A percentile compares a stretch with the other conserved stretches of the same genome.
These are phyloP conservation scores for Rhizopogon vulgaris DNA, from an alignment of 768 basidiomycete species.

Conservation along the genomic window DNA sequence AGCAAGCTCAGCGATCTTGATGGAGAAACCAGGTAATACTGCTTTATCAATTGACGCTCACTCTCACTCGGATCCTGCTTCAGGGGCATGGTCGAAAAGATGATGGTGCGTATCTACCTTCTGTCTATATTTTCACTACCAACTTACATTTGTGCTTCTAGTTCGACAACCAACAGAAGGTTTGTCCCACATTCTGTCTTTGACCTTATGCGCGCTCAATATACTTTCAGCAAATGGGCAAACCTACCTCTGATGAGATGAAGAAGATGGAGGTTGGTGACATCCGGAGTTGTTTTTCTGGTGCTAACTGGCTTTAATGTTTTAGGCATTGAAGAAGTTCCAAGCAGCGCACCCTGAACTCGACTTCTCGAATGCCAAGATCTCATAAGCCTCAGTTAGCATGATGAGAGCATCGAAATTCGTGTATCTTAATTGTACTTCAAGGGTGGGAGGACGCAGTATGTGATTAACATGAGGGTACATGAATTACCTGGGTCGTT, in stretches of 20 bases:
- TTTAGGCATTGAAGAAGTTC: slow-evolving; percentile 80
- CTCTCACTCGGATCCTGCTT: slow-evolving; percentile 1
- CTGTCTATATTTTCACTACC: neutral
- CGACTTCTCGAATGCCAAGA: slow-evolving; percentile 90
- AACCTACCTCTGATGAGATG: slow-evolving; percentile 90
- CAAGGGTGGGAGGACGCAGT: neutral
- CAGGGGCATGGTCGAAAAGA: slow-evolving; percentile 98
- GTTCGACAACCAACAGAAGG: slow-evolving; percentile 42
- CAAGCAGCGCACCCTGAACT: slow-evolving; percentile 88
- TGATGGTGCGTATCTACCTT: slow-evolving; percentile 75
- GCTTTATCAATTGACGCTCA: neutral
- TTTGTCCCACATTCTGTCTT: slow-evolving; percentile 8
- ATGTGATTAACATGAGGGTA: neutral
- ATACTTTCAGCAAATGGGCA: slow-evolving; percentile 76
- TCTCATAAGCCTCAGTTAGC: slow-evolving; percentile 40
- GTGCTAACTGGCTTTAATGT: slow-evolving; percentile 1
- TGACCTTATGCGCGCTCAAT: neutral
- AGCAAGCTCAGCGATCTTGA: slow-evolving; percentile 96
- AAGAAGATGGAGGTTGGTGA: slow-evolving; percentile 80
- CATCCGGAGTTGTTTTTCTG: neutral
- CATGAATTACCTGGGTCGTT: slow-evolving; percentile 8
- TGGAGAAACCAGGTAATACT: slow-evolving; percentile 75
- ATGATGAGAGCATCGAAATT: neutral
- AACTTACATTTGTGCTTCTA: slow-evolving; percentile 12
- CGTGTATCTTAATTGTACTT: neutral